Percentiles rank a stretch among this genome's conserved stretches.
Evolutionary conservation across 2,329 filamentous ascomycete species (phyloP).

Genomic region (Cercospora sp.): DNA sequence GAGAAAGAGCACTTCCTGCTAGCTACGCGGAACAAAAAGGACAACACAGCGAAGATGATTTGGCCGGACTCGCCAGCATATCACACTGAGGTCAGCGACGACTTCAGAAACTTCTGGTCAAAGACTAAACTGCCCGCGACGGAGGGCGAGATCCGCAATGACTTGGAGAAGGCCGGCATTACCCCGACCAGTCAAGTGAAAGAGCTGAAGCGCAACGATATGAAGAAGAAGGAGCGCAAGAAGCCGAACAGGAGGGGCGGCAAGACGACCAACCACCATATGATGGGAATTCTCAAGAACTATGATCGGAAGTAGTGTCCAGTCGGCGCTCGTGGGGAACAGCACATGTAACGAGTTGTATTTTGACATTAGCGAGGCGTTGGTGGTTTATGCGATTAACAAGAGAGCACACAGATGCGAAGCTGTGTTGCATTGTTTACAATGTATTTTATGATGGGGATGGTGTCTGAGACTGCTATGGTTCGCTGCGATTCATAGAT

Average conservation of each 20-base stretch:
- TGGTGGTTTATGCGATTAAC: not conserved
- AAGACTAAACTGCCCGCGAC: conserved; percentile 71
- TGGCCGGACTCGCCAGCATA: conserved; percentile 76
- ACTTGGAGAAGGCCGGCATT: conserved; percentile 73
- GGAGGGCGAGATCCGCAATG: conserved; percentile 72
- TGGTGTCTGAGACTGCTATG: not conserved
- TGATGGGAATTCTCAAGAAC: conserved; percentile 78
- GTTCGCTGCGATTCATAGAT: not conserved
- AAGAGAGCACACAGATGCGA: not conserved
- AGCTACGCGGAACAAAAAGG: conserved; percentile 88
- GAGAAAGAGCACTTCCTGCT: conserved; percentile 78
- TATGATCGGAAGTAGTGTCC: conserved; percentile 44
- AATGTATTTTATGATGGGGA: not conserved
- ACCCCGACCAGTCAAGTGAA: conserved; percentile 83
- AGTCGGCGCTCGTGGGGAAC: not conserved
- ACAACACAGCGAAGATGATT: conserved; percentile 79
- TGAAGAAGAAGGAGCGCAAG: conserved; percentile 64
- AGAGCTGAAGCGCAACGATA: conserved; percentile 53
- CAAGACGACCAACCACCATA: conserved; percentile 85
- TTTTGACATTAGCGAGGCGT: conserved; percentile 18
- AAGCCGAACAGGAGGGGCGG: conserved; percentile 72
- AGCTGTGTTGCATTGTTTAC: not conserved
- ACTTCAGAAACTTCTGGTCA: conserved; percentile 83
- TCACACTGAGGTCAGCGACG: conserved; percentile 64
- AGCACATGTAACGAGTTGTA: not conserved